Conservation (phyloP, 768 basidiomycete species). For the Leccinum obscurum region DNA sequence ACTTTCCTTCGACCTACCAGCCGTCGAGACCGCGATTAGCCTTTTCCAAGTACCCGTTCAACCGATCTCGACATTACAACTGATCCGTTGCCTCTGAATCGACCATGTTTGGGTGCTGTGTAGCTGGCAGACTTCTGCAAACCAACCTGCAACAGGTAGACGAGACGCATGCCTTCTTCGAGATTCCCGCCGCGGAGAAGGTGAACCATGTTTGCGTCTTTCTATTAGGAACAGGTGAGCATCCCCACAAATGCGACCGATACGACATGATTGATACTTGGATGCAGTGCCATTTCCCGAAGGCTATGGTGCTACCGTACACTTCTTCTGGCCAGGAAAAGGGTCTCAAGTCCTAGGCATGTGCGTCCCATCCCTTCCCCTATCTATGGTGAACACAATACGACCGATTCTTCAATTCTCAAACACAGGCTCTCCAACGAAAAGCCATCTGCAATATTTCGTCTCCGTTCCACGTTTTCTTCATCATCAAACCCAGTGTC, state of each 20-base stretch:
- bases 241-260: background rate
- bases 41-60: background rate
- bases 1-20: constrained; percentile 2
- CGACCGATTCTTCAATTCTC: background rate
- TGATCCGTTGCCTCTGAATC: background rate
- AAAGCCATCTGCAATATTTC: constrained; percentile 88
- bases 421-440: constrained; percentile 77
- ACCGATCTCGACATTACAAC: background rate
- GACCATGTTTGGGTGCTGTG: constrained; percentile 75
- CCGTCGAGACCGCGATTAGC: background rate
- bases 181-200: constrained; percentile 64
- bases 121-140: constrained; percentile 76
- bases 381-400: background rate
- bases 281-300: constrained; percentile 72
- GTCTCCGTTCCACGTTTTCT: constrained; percentile 67
- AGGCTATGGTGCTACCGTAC: constrained; percentile 81
- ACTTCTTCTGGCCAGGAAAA: constrained; percentile 84
- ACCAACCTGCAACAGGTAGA: constrained; percentile 82
- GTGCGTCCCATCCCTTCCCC: constrained; percentile 41
- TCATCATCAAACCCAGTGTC: constrained; percentile 34
- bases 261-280: background rate
- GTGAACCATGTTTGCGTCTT: constrained; percentile 90
- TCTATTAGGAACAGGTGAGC: constrained; percentile 70
- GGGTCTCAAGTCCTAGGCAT: constrained; percentile 86
- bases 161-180: constrained; percentile 79